phyloP scores from a whole-genome alignment of 108 stramenopile species.

The Poteriospumella lacustris region DNA sequence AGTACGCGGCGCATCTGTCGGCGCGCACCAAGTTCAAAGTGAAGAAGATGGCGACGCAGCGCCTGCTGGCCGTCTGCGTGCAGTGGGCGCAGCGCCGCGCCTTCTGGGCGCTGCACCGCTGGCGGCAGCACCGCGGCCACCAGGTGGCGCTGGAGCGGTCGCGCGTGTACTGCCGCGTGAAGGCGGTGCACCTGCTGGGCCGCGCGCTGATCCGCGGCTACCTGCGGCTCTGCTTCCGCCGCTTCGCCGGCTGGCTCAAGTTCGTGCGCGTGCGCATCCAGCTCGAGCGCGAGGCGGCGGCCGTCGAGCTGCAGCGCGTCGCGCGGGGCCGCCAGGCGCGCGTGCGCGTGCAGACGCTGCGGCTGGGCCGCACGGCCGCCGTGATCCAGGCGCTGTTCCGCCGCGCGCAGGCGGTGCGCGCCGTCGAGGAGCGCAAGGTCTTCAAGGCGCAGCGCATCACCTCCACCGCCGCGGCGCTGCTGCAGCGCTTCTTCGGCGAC shows the following conservation, averaged over 20 bases:
- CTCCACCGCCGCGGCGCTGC: not conserved
- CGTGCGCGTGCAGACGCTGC: not conserved
- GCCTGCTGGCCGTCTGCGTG: not conserved
- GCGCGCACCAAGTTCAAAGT: not conserved
- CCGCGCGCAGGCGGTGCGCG: not conserved
- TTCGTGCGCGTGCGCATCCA: not conserved
- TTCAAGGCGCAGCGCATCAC: not conserved
- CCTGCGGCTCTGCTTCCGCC: not conserved
- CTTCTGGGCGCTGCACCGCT: not conserved
- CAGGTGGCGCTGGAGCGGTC: too few species aligned
- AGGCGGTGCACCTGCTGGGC: not conserved
- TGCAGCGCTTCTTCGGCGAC: not conserved
- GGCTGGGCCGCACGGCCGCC: not conserved
- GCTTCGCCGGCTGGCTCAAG: not conserved
- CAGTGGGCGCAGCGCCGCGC: too few species aligned
- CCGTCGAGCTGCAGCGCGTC: constrained; percentile 13
- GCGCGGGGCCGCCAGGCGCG: not conserved
- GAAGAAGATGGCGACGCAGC: not conserved
- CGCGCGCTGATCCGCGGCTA: not conserved
- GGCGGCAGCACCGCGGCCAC: too few species aligned
- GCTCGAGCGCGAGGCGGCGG: not conserved
- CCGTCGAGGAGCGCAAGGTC: not conserved
- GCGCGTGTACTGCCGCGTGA: not conserved
- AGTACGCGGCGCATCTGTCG: not conserved
- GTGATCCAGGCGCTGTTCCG: constrained; percentile 4